Evolutionary conservation across 2,329 filamentous ascomycete genomes (phyloP), one percentile per base, ranked within the genome.

Genomic region (Endoconidiophora laricicola): DNA sequence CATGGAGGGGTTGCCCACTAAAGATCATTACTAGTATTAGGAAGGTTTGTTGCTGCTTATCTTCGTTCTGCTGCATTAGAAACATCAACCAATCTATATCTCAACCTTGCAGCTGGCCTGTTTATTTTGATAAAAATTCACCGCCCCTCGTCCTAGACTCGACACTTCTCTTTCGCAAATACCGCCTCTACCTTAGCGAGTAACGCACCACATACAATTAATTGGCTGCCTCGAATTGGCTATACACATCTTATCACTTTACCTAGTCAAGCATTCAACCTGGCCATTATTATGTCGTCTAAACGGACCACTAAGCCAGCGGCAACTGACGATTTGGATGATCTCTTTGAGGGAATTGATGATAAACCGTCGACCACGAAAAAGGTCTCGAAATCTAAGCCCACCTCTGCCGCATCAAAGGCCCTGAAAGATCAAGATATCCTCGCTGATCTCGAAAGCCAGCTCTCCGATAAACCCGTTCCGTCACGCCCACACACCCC

Each of bases 401-500:
- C 69, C 55, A 65, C 69, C 56, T 71, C 73, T 49, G 66, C 71
- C 50, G 63, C 68, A 49, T 64, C 69, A 56, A 74, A 73, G 61
- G 59, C 66, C 47, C 65, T 65, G 60, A 60, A 63, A 57, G 73
- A 81, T 58, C 74, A 85, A 58, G 87, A 94, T 62, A 78, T 90
- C 52, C 74, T 96, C 38, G 87, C 87, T 55, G 88, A 95, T 58
- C 76, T 96, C 54, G 86, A 93, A 63, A 66, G 63, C 58, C 66
- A 76, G 61, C 76, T 94, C 41, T 85, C 78, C 58, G 73, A 77
- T 49, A 79, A 84, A 62, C 71, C 81, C 60, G 74, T 84, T 29
- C 74, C 83, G 38, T 79, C 79, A 55, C 79, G 88, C 44, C 85
- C 90, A 14, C 81, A 85, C 59, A 96, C 90, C 1, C 91, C 90